Evolutionary conservation across 2,329 filamentous ascomycete genomes (phyloP).

Genomic region (Onygenales sp.): DNA sequence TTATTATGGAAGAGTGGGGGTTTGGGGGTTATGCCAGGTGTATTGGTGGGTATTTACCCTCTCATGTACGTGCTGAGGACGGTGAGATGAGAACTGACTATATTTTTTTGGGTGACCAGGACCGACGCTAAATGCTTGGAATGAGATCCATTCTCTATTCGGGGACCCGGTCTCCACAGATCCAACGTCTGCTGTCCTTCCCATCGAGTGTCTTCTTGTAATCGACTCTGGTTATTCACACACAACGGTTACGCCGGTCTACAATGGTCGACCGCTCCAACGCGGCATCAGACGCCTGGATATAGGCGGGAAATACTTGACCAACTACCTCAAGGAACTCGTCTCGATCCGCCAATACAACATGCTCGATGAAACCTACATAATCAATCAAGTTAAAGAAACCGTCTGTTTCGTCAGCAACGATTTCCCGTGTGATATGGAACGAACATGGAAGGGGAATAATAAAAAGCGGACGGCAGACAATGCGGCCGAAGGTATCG

Average conservation of each 20-base stretch:
- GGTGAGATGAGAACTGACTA: background rate
- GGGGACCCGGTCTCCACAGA: conserved; percentile 44
- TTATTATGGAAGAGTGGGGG: conserved; percentile 94
- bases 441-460: conserved; percentile 73
- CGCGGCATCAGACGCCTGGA: conserved; percentile 75
- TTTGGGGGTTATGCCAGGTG: conserved; percentile 78
- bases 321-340: conserved; percentile 83
- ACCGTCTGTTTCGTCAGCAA: conserved; percentile 71
- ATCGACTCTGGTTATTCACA: conserved; percentile 90
- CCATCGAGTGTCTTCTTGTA: conserved; percentile 74
- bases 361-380: conserved; percentile 85
- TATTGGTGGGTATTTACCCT: conserved; percentile 45
- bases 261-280: conserved; percentile 72
- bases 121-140: conserved; percentile 70
- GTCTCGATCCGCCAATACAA: conserved; percentile 89
- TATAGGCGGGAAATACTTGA: conserved; percentile 84
- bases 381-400: conserved; percentile 96
- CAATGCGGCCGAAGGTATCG: conserved; percentile 39
- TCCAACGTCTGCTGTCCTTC: conserved; percentile 34
- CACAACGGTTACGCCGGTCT: conserved; percentile 79
- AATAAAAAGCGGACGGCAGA: conserved; percentile 28
- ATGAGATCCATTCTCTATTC: conserved; percentile 63
- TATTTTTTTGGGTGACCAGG: conserved; percentile 36
- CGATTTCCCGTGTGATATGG: conserved; percentile 69
- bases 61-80: too few relatives aligned